Conservation (phyloP, 2,329 filamentous ascomycete genomes). For the Talaromyces sp. region DNA sequence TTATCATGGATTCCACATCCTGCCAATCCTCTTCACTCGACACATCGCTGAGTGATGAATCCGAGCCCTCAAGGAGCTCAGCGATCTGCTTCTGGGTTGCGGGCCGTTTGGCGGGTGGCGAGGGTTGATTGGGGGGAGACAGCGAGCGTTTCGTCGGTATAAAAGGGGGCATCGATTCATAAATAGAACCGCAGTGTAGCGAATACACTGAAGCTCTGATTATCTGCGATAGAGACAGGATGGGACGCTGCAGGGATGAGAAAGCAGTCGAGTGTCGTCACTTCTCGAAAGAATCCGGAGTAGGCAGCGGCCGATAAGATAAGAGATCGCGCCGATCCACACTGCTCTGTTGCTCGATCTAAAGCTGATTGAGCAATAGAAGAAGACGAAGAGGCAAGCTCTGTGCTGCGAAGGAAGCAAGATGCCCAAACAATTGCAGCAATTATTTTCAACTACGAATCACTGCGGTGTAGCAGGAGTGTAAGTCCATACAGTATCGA, state of each 20-base stretch:
- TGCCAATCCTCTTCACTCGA: slow-evolving; percentile 23
- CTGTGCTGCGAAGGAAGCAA: no score
- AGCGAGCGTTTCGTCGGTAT: slow-evolving; percentile 41
- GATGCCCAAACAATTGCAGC: no score
- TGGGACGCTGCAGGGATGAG: background rate
- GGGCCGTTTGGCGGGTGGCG: slow-evolving; percentile 35
- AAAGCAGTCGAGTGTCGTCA: background rate
- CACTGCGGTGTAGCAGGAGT: no score
- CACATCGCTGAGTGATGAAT: slow-evolving; percentile 38
- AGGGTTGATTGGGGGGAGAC: slow-evolving; percentile 30
- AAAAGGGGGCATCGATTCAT: slow-evolving; percentile 43
- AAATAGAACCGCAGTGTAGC: background rate
- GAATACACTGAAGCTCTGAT: background rate
- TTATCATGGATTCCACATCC: slow-evolving; percentile 7
- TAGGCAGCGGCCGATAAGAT: slow-evolving; percentile 1
- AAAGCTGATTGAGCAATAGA: background rate
- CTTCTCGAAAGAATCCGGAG: background rate
- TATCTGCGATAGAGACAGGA: background rate
- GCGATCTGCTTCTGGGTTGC: slow-evolving; percentile 26
- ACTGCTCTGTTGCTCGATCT: background rate
- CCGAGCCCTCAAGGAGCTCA: slow-evolving; percentile 25
- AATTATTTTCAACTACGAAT: no score
- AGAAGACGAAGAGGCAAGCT: no score
- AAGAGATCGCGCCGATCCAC: background rate
- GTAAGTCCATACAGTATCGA: no score